Percentiles rank a stretch among this genome's conserved stretches.
Evolutionary conservation across 495 filamentous ascomycete species (phyloP).

Genomic region (Penicillium longicatenatum): DNA sequence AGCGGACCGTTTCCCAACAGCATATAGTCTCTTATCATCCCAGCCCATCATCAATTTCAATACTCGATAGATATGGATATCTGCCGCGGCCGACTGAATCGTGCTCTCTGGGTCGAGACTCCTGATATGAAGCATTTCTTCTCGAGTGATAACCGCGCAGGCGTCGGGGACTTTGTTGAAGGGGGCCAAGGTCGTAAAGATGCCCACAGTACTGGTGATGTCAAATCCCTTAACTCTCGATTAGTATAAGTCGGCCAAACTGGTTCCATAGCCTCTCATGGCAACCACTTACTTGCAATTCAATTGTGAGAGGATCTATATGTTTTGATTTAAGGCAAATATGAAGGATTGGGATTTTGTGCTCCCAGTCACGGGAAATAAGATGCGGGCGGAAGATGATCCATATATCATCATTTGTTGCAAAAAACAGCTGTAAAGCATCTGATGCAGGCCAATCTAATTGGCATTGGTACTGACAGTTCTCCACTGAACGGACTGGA

Average conservation of each 20-base stretch:
- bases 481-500: not conserved
- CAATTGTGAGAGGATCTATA: constrained; percentile 6
- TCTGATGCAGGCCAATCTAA: constrained; percentile 24
- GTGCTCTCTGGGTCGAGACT: constrained; percentile 11
- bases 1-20: constrained; percentile 24
- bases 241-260: not conserved
- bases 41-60: constrained; percentile 29
- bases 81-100: constrained; percentile 11
- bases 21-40: constrained; percentile 25
- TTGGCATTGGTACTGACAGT: not conserved
- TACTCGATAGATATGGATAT: constrained; percentile 31
- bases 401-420: constrained; percentile 25
- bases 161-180: constrained; percentile 18
- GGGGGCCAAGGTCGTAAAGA: constrained; percentile 34
- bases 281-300: not conserved
- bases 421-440: constrained; percentile 28
- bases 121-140: constrained; percentile 29
- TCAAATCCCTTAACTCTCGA: not conserved
- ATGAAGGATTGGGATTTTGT: constrained; percentile 10
- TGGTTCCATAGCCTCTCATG: not conserved
- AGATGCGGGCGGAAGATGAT: constrained; percentile 30
- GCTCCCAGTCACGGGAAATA: constrained; percentile 9
- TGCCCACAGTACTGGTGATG: not conserved
- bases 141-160: constrained; percentile 30
- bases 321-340: not conserved